These are phyloP conservation scores for Fusarium sp. DNA, from an alignment of 2,329 filamentous ascomycete species.

Conservation along the genomic window DNA sequence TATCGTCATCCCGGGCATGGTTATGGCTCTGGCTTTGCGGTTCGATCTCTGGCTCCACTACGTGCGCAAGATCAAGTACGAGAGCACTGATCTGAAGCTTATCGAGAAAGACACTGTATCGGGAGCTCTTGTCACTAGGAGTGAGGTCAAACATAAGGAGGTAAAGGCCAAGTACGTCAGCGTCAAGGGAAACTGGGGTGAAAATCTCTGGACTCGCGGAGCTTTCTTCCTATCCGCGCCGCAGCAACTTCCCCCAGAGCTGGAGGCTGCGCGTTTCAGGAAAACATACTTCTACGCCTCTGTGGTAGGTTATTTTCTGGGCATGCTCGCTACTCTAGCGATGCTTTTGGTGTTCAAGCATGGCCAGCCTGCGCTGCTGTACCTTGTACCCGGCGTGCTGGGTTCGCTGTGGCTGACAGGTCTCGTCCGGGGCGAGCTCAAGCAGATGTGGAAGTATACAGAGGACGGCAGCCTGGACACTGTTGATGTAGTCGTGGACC, in stretches of 20 bases:
- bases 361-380: slow-evolving; percentile 91
- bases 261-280: slow-evolving; percentile 71
- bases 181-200: slow-evolving; percentile 84
- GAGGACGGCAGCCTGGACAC: slow-evolving; percentile 77
- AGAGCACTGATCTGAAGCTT: slow-evolving; percentile 53
- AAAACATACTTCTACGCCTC: slow-evolving; percentile 91
- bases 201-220: slow-evolving; percentile 80
- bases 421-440: slow-evolving; percentile 78
- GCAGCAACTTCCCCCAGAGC: slow-evolving; percentile 47
- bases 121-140: slow-evolving; percentile 55
- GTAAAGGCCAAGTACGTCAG: slow-evolving; percentile 69
- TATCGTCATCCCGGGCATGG: slow-evolving; percentile 91
- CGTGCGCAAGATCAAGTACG: slow-evolving; percentile 73
- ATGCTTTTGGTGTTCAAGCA: slow-evolving; percentile 85
- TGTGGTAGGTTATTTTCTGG: slow-evolving; percentile 81
- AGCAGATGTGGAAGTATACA: slow-evolving; percentile 85
- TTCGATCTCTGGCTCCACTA: slow-evolving; percentile 94
- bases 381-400: slow-evolving; percentile 90
- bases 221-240: slow-evolving; percentile 46
- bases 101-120: slow-evolving; percentile 53
- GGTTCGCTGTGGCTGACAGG: slow-evolving; percentile 83
- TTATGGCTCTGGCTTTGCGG: slow-evolving; percentile 89
- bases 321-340: slow-evolving; percentile 82
- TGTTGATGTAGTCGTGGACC: slow-evolving; percentile 69
- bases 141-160: slow-evolving; percentile 60